These are phyloP conservation scores for Haberlea rhodopensis DNA, from an alignment of 257 asterid genomes.

Conservation along the genomic window DNA sequence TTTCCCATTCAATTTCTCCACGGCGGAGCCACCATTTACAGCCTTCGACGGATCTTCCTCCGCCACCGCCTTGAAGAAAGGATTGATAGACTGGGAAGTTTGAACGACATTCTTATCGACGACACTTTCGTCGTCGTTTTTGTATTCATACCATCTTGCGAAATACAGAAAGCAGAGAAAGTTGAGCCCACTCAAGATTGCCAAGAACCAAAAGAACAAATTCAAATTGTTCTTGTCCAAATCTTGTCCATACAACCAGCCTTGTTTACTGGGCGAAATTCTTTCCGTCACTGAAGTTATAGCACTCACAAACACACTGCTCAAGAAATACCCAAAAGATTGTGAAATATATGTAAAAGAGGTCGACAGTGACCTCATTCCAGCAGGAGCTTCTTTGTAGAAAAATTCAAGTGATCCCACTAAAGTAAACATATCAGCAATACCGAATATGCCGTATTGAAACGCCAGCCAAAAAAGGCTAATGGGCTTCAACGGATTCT, in stretches of 20 bases:
- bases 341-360: conserved; percentile 63
- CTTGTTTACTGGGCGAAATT: conserved; percentile 40
- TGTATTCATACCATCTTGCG: conserved; percentile 73
- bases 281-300: conserved; percentile 49
- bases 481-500: conserved; percentile 44
- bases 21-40: conserved; percentile 22
- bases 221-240: conserved; percentile 56
- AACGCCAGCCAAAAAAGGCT: conserved; percentile 63
- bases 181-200: conserved; percentile 57
- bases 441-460: conserved; percentile 67
- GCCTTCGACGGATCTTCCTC: conserved; percentile 29
- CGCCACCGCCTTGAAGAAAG: conserved; percentile 25
- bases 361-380: conserved; percentile 80
- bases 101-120: conserved; percentile 16
- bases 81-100: conserved; percentile 22
- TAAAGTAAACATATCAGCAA: conserved; percentile 80
- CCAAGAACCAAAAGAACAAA: conserved; percentile 76
- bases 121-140: conserved; percentile 29
- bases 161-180: conserved; percentile 65
- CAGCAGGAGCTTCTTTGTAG: conserved; percentile 73
- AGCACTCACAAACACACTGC: conserved; percentile 55
- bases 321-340: conserved; percentile 71
- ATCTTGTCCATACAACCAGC: conserved; percentile 66
- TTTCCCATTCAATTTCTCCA: conserved; percentile 32
- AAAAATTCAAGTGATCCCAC: conserved; percentile 76